Conservation (phyloP, 2,329 filamentous ascomycete species). For the Zymoseptoria brevis region DNA sequence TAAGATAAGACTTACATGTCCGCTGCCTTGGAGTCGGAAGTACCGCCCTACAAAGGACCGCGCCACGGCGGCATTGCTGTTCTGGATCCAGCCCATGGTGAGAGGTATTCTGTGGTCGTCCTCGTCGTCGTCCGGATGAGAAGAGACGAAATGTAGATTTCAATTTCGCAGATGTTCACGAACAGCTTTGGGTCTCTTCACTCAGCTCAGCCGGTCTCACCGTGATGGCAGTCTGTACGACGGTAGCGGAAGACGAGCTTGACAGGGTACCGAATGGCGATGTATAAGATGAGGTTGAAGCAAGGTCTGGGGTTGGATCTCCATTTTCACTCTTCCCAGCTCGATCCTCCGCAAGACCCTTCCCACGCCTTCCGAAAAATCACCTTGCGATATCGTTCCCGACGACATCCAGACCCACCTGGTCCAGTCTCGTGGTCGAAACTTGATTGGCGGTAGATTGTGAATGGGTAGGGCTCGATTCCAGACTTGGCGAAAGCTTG, state of each 20-base stretch:
- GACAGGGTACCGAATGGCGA: neutral
- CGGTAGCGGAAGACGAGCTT: neutral
- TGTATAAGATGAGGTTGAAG: neutral
- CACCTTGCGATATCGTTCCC: neutral
- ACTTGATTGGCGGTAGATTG: neutral
- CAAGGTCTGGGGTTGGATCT: neutral
- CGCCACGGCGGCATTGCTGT: slow-evolving; percentile 46
- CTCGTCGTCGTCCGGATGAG: neutral
- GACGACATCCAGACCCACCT: neutral
- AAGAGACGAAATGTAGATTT: neutral
- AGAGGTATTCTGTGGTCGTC: neutral
- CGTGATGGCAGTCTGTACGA: neutral
- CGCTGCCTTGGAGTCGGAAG: slow-evolving; percentile 74
- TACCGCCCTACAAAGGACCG: slow-evolving; percentile 58
- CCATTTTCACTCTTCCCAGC: neutral
- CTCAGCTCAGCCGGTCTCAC: neutral
- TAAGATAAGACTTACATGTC: slow-evolving; percentile 51
- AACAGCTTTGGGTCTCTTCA: neutral
- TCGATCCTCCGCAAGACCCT: neutral
- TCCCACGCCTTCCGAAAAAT: neutral
- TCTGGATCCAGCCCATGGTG: slow-evolving; percentile 18
- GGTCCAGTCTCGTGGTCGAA: neutral
- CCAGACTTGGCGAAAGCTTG: neutral
- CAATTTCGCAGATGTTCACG: neutral
- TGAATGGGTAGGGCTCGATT: neutral